Evolutionary conservation across 164 flowering plant species (phyloP).

Genomic region (Santalum album): DNA sequence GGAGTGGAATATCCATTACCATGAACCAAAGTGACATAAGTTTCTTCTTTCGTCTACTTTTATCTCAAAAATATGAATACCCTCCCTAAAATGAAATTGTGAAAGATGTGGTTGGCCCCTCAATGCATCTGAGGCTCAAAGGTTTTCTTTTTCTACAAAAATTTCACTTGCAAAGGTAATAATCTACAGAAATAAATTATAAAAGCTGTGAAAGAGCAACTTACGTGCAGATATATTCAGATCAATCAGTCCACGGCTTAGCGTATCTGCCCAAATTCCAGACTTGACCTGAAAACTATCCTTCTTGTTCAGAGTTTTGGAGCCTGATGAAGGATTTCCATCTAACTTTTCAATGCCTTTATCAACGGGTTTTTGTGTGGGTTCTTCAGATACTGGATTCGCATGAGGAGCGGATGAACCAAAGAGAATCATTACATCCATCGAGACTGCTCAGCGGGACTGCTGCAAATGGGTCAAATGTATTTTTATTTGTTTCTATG

Average conservation of each 20-base stretch:
- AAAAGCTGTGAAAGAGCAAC: too few species aligned
- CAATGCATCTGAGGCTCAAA: too few species aligned
- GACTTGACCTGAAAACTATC: conserved; percentile 93
- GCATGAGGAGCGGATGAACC: conserved; percentile 57
- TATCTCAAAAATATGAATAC: too few species aligned
- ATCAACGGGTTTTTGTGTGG: conserved; percentile 21
- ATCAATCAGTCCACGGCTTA: conserved; percentile 95
- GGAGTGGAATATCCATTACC: too few species aligned
- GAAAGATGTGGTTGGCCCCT: too few species aligned
- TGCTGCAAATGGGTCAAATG: conserved; percentile 81
- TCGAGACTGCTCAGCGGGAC: conserved; percentile 72
- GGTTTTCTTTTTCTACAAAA: too few species aligned
- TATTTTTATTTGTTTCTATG: conserved; percentile 11
- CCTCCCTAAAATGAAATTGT: too few species aligned
- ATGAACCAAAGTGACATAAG: too few species aligned
- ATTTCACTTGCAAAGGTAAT: too few species aligned
- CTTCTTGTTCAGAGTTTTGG: conserved; percentile 45
- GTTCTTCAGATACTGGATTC: conserved; percentile 28
- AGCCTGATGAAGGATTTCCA: conserved; percentile 24
- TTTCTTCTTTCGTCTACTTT: too few species aligned
- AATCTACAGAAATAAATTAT: too few species aligned
- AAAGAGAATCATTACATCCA: conserved; percentile 63
- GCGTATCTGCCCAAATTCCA: conserved; percentile 98
- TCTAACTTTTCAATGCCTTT: conserved; percentile 18
- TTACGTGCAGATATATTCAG: conserved; percentile 17